Percentiles rank a stretch among this genome's conserved stretches.
Conservation (phyloP, 2,329 filamentous ascomycete genomes). For the Trichoderma brevicompactum region DNA sequence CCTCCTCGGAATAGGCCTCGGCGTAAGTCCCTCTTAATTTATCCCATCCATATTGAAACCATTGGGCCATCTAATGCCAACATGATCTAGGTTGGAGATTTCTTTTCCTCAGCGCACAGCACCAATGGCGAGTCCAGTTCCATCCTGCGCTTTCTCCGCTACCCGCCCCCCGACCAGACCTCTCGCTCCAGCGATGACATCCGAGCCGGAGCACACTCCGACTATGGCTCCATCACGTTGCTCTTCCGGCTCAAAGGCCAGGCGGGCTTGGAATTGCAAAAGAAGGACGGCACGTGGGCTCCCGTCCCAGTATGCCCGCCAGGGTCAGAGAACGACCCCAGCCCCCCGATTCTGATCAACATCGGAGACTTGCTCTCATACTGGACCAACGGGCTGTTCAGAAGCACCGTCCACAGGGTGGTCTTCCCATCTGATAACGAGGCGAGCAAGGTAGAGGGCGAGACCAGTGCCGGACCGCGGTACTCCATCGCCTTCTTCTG, state of each 20-base stretch:
- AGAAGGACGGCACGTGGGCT: slow-evolving; percentile 59
- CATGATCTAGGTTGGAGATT: slow-evolving; percentile 49
- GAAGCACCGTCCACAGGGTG: slow-evolving; percentile 87
- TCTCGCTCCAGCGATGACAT: slow-evolving; percentile 62
- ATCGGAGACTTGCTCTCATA: slow-evolving; percentile 73
- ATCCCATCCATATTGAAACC: neutral
- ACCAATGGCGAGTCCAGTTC: slow-evolving; percentile 54
- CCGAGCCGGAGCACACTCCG: slow-evolving; percentile 88
- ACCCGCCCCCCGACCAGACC: slow-evolving; percentile 59
- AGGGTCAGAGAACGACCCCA: slow-evolving; percentile 60
- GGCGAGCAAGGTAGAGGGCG: slow-evolving; percentile 44
- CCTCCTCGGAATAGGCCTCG: slow-evolving; percentile 78
- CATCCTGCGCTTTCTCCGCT: slow-evolving; percentile 73
- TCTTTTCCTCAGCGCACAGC: slow-evolving; percentile 60
- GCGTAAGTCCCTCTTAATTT: slow-evolving; percentile 48
- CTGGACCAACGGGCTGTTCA: slow-evolving; percentile 88
- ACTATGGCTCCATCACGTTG: slow-evolving; percentile 75
- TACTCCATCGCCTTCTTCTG: slow-evolving; percentile 73
- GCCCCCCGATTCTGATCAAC: slow-evolving; percentile 80
- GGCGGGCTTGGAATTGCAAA: slow-evolving; percentile 82
- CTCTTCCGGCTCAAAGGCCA: slow-evolving; percentile 87
- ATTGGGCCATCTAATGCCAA: neutral
- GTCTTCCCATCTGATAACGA: slow-evolving; percentile 60
- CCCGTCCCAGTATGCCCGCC: slow-evolving; percentile 70
- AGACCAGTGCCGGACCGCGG: slow-evolving; percentile 55